Base-by-base conservation (phyloP, 495 filamentous ascomycete species). In the Letharia lupina region DNA sequence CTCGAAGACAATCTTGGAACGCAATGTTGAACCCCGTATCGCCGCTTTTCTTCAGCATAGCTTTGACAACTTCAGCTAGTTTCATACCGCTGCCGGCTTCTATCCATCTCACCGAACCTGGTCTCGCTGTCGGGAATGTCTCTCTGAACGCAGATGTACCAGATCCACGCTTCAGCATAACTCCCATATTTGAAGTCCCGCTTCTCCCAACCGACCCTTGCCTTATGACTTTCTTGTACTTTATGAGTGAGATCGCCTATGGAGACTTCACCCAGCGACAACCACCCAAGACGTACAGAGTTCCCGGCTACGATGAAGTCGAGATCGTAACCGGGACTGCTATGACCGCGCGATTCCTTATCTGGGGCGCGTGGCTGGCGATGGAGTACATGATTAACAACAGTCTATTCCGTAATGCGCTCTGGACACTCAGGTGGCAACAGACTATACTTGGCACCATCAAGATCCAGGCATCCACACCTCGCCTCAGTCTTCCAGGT, bases 121-220 rank as follows among this genome's bases (percentile, higher is more conserved):
- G 31, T 33, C 50, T 56, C 50, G 50, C 50, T 56, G 15, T 2
- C 6, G 50, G 31, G n/a, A 56, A 33, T 56, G 50, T 23, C 8
- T 23, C 31, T 23, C 50, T 56, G 7, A 33, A 33, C 50, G 31
- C n/a, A 9, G 50, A 56, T 13, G 10, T 56, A 33, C 50, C 50
- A 23, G 50, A 56, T 56, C 50, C 50, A 20, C 50, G 50, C 50
- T 56, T 56, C 50, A 56, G 50, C 31, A 33, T 56, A 23, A 7
- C n/a, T 33, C n/a, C 50, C n/a, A 56, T 8, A n/a, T 56, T 56
- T 56, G 50, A n/a, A 6, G 7, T 13, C 8, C n/a, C n/a, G n/a
- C 31, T n/a, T 56, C 50, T 56, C 2, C 4, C 50, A 56, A 23
- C 13, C n/a, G 31, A 23, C n/a, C 16, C 50, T 23, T 23, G n/a